A percentile compares a stretch with the other conserved stretches of the same genome.
Conservation (phyloP, 768 basidiomycete genomes). For the Pulveroboletus sp. region DNA sequence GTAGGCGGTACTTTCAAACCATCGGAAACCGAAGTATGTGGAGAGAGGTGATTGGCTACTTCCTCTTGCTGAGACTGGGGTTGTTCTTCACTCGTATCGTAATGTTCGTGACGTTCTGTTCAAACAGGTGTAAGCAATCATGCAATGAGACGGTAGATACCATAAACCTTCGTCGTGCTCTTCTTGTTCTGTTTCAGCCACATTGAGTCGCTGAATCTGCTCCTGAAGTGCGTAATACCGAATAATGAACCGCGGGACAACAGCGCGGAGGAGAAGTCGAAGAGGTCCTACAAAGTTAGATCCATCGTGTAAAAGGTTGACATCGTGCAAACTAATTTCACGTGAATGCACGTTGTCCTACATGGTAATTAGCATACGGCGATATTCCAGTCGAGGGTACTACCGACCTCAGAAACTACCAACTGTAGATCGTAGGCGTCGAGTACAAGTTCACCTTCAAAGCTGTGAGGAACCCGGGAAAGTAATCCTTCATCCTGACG, state of each 20-base stretch:
- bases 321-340: slow-evolving; percentile 67
- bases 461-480: slow-evolving; percentile 40
- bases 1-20: neutral
- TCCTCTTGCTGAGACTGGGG: slow-evolving; percentile 5
- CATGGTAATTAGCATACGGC: slow-evolving; percentile 4
- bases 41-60: neutral
- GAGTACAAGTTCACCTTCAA: slow-evolving; percentile 59
- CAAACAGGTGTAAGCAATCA: neutral
- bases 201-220: slow-evolving; percentile 41
- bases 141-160: neutral
- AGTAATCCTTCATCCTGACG: slow-evolving; percentile 54
- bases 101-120: slow-evolving; percentile 15
- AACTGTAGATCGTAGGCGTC: slow-evolving; percentile 70
- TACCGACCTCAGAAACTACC: slow-evolving; percentile 56
- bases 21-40: neutral
- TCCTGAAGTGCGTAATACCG: slow-evolving; percentile 64
- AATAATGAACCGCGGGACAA: slow-evolving; percentile 56
- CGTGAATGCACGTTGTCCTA: slow-evolving; percentile 69
- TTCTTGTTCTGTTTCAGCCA: slow-evolving; percentile 16
- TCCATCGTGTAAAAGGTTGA: slow-evolving; percentile 65
- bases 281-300: slow-evolving; percentile 59
- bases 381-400: neutral
- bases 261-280: slow-evolving; percentile 48
- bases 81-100: slow-evolving; percentile 8
- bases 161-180: slow-evolving; percentile 21